Conservation (phyloP, 1,139 yeast genomes). For the Zygosaccharomyces pseudobailii region DNA sequence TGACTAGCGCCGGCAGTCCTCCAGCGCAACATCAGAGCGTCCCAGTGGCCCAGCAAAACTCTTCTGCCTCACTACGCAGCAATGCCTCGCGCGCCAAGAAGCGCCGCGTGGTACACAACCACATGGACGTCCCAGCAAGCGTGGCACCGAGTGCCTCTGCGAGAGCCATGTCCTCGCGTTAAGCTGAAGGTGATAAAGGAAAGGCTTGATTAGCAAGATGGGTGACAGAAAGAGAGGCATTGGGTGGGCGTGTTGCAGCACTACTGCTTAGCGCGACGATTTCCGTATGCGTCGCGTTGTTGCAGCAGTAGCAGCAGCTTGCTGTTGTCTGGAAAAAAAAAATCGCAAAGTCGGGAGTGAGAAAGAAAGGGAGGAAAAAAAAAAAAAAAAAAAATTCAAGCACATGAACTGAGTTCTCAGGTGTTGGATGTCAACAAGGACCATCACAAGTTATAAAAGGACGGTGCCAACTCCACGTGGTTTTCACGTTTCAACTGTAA, state of each 20-base stretch:
- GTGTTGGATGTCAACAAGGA: neutral
- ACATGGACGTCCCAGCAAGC: conserved; percentile 16
- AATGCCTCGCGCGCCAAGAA: conserved; percentile 7
- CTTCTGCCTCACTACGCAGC: conserved; percentile 11
- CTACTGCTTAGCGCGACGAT: neutral
- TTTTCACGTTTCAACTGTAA: conserved; percentile 12
- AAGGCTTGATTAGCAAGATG: too few relatives aligned
- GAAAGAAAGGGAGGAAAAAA: neutral
- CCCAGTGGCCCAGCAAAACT: conserved; percentile 3
- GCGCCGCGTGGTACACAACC: conserved; percentile 15
- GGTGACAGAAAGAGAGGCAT: too few relatives aligned
- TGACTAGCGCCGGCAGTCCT: neutral
- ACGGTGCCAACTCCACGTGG: conserved; percentile 12
- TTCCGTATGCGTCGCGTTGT: neutral
- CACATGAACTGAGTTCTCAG: neutral
- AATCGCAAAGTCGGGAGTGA: neutral
- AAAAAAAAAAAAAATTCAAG: neutral
- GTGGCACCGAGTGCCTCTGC: conserved; percentile 9
- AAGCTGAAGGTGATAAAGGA: neutral
- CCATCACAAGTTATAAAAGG: conserved; percentile 1
- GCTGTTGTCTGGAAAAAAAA: neutral
- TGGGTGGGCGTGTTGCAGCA: too few relatives aligned
- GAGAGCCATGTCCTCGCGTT: conserved; percentile 9
- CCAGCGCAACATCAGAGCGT: neutral
- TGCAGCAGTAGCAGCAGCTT: neutral